These are phyloP conservation scores for Oryza brachyantha DNA, from an alignment of 176 grass and related monocot genomes.

Conservation along the genomic window DNA sequence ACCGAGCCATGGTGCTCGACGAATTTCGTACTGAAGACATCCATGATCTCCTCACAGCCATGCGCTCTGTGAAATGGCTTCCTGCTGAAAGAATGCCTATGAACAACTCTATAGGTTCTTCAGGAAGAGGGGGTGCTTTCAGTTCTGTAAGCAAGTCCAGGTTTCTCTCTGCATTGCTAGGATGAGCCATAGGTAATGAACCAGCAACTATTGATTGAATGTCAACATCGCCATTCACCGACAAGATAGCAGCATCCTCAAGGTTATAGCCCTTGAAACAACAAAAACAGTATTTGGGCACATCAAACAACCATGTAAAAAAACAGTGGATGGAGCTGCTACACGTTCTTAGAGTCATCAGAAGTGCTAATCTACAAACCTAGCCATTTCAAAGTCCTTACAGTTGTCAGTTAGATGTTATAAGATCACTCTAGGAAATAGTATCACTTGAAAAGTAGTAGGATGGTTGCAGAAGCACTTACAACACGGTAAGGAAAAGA, in stretches of 20 bases:
- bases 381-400: neutral
- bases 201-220: conserved; percentile 59
- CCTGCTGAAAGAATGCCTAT: conserved; percentile 76
- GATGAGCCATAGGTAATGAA: conserved; percentile 54
- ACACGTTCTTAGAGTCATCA: neutral
- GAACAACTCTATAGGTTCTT: conserved; percentile 60
- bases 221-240: conserved; percentile 50
- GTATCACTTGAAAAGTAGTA: neutral
- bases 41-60: conserved; percentile 81
- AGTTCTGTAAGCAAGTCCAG: conserved; percentile 58
- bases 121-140: conserved; percentile 44
- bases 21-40: conserved; percentile 71
- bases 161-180: conserved; percentile 40
- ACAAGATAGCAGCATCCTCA: conserved; percentile 55
- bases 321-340: neutral
- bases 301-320: conserved; percentile 7
- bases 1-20: conserved; percentile 54
- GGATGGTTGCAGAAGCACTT: conserved; percentile 31
- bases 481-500: conserved; percentile 73
- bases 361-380: neutral
- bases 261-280: conserved; percentile 60
- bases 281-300: neutral
- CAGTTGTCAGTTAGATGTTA: neutral
- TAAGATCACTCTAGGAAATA: neutral
- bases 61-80: conserved; percentile 72